Evolutionary conservation across 2,329 filamentous ascomycete species (phyloP).

Genomic region (Macrophomina pseudophaseolina): DNA sequence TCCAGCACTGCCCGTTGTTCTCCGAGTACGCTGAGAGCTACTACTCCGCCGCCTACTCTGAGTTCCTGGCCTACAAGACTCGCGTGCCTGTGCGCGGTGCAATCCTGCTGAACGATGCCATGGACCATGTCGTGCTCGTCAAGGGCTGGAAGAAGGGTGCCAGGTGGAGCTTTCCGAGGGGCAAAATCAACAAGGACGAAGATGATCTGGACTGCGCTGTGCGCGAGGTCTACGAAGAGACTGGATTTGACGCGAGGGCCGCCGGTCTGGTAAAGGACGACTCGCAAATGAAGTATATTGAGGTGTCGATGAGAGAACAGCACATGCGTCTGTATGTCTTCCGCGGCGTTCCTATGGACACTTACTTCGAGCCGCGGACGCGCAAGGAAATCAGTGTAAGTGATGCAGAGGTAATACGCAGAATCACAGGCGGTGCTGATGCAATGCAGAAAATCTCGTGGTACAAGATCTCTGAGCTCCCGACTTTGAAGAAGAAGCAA

Average conservation of each 20-base stretch:
- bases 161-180: slow-evolving; percentile 94
- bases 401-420: background rate
- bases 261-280: slow-evolving; percentile 75
- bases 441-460: slow-evolving; percentile 74
- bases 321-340: slow-evolving; percentile 94
- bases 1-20: slow-evolving; percentile 90
- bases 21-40: slow-evolving; percentile 78
- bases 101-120: slow-evolving; percentile 88
- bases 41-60: slow-evolving; percentile 82
- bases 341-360: slow-evolving; percentile 83
- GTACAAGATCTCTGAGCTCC: slow-evolving; percentile 89
- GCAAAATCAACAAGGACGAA: slow-evolving; percentile 98
- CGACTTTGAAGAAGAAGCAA: slow-evolving; percentile 72
- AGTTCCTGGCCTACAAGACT: slow-evolving; percentile 94
- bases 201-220: slow-evolving; percentile 92
- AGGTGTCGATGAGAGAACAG: slow-evolving; percentile 89
- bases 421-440: slow-evolving; percentile 29
- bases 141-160: slow-evolving; percentile 98
- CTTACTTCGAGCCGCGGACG: slow-evolving; percentile 85
- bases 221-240: slow-evolving; percentile 95
- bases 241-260: slow-evolving; percentile 79
- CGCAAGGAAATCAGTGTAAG: slow-evolving; percentile 86
- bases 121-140: slow-evolving; percentile 92
- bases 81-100: slow-evolving; percentile 92
- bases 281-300: slow-evolving; percentile 79